phyloP scores from a whole-genome alignment of 306 rosid species.

The Begonia fuchsioides region DNA sequence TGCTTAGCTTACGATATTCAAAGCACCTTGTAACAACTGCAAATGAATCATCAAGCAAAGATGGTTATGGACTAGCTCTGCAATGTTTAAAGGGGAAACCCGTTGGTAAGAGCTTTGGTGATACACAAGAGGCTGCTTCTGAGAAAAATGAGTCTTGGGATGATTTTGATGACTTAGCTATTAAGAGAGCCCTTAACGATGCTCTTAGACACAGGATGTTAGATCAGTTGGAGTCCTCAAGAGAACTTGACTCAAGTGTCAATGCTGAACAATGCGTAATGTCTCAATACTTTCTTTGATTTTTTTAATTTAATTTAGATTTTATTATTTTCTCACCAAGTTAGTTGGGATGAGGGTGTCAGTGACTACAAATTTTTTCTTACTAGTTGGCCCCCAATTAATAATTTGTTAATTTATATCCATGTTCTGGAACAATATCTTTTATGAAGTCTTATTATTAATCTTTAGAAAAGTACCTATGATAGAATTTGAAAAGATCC shows the following conservation, averaged over 20 bases:
- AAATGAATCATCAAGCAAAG: constrained; percentile 24
- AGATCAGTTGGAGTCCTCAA: constrained; percentile 46
- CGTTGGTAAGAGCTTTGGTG: constrained; percentile 9
- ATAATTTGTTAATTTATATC: too few relatives aligned
- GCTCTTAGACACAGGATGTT: constrained; percentile 53
- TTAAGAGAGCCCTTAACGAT: constrained; percentile 62
- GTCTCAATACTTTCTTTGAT: neutral
- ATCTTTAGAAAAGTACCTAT: too few relatives aligned
- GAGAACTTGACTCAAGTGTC: constrained; percentile 22
- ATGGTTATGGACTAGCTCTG: constrained; percentile 25
- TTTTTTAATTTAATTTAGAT: constrained; percentile 1
- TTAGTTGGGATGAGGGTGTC: too few relatives aligned
- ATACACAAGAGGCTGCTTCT: constrained; percentile 16
- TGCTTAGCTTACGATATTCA: constrained; percentile 54
- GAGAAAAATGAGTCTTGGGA: constrained; percentile 58
- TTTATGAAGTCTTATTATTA: too few relatives aligned
- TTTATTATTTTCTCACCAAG: too few relatives aligned
- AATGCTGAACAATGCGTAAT: constrained; percentile 31
- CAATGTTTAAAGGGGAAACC: constrained; percentile 22
- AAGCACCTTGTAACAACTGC: constrained; percentile 38
- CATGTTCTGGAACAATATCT: too few relatives aligned
- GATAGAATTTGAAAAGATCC: too few relatives aligned
- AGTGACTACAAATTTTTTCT: too few relatives aligned
- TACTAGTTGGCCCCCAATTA: too few relatives aligned
- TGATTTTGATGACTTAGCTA: constrained; percentile 42